Evolutionary conservation across 129 eudicot genomes (phyloP).

Genomic region (Oenanthe sinensis): DNA sequence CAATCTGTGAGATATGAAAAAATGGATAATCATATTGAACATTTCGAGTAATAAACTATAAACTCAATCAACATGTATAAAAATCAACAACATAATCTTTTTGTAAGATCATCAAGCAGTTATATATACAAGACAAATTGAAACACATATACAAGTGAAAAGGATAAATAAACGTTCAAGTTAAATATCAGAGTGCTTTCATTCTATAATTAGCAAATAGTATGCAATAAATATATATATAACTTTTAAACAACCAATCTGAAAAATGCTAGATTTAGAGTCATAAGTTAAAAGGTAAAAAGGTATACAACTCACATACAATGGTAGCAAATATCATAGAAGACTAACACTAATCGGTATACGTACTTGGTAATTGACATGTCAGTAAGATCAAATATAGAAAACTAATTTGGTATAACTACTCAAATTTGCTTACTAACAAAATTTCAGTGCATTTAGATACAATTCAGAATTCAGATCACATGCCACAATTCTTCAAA

Average conservation of each 20-base stretch:
- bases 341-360: too few relatives aligned
- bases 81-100: neutral
- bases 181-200: neutral
- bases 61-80: neutral
- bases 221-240: neutral
- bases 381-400: neutral
- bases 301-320: neutral
- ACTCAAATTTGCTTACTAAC: too few relatives aligned
- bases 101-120: too few relatives aligned
- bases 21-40: neutral
- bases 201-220: neutral
- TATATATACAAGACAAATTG: neutral
- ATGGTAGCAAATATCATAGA: too few relatives aligned
- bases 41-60: neutral
- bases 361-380: neutral
- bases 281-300: neutral
- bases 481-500: neutral
- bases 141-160: neutral
- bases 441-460: neutral
- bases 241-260: neutral
- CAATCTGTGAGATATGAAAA: constrained; percentile 30
- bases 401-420: neutral
- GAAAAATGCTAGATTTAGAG: neutral
- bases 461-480: neutral
- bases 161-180: neutral